Evolutionary conservation across 495 filamentous ascomycete species (phyloP).

Genomic region (Usnea hakonensis): DNA sequence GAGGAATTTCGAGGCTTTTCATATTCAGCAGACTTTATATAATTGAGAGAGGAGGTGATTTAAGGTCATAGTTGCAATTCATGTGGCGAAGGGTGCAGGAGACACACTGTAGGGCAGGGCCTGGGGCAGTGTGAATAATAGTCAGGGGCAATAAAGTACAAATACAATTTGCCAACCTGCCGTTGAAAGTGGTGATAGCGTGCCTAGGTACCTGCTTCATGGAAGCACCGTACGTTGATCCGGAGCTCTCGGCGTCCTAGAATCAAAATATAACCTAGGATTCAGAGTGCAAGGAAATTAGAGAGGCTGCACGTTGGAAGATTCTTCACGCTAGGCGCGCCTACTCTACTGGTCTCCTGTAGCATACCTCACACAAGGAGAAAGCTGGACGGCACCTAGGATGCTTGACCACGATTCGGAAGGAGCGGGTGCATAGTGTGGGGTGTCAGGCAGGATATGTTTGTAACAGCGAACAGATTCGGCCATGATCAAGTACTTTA

Average conservation of each 20-base stretch:
- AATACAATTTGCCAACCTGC: not conserved
- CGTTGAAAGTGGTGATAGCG: not conserved
- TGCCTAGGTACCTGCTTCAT: too few relatives aligned
- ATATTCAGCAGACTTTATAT: slow-evolving; percentile 70
- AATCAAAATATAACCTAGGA: not conserved
- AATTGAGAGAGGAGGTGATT: slow-evolving; percentile 11
- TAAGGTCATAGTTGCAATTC: slow-evolving; percentile 1
- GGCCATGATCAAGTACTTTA: too few relatives aligned
- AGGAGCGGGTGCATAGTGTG: not conserved
- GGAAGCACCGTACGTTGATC: not conserved
- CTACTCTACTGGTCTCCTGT: not conserved
- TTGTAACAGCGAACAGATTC: too few relatives aligned
- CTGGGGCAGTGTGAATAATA: not conserved
- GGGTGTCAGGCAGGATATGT: too few relatives aligned
- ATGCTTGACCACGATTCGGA: not conserved
- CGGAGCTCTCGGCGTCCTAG: not conserved
- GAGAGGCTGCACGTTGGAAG: not conserved
- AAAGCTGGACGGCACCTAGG: not conserved
- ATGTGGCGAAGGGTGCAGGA: slow-evolving; percentile 1
- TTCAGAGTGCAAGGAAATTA: not conserved
- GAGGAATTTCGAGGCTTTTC: slow-evolving; percentile 99
- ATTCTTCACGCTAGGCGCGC: not conserved
- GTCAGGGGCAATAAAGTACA: not conserved
- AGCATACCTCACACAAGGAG: not conserved
- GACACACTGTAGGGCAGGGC: not conserved